Evolutionary conservation across 495 filamentous ascomycete species (phyloP).

Genomic region (Neurospora pannonica): DNA sequence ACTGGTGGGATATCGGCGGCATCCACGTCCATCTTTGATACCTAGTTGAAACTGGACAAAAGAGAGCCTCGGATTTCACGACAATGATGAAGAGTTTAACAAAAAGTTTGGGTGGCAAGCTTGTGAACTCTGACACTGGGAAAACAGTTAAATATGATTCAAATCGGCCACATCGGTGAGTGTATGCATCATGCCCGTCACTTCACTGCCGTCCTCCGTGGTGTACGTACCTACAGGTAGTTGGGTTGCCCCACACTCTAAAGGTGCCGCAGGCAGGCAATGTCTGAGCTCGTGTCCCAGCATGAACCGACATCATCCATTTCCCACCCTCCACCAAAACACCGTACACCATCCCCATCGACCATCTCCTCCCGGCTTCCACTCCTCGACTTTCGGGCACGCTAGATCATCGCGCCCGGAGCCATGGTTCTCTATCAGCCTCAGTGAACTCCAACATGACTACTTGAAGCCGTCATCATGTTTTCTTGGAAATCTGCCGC

Average conservation of each 20-base stretch:
- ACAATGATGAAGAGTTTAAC: neutral
- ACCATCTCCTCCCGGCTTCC: neutral
- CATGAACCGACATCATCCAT: neutral
- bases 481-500: conserved; percentile 22
- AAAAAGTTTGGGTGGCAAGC: neutral
- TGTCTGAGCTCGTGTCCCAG: neutral
- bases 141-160: neutral
- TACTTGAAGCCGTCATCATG: conserved; percentile 11
- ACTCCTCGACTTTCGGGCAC: neutral
- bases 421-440: neutral
- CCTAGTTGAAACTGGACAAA: neutral
- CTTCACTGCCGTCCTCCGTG: neutral
- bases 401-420: neutral
- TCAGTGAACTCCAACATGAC: conserved; percentile 18
- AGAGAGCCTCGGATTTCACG: neutral
- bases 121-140: neutral
- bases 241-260: neutral
- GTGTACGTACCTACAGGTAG: neutral
- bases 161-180: neutral
- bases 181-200: neutral
- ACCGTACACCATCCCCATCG: neutral
- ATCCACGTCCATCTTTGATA: neutral
- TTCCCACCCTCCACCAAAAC: neutral
- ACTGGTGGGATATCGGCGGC: neutral
- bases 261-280: neutral